Conservation (phyloP, 257 asterid genomes). For the Gentiana straminea region DNA sequence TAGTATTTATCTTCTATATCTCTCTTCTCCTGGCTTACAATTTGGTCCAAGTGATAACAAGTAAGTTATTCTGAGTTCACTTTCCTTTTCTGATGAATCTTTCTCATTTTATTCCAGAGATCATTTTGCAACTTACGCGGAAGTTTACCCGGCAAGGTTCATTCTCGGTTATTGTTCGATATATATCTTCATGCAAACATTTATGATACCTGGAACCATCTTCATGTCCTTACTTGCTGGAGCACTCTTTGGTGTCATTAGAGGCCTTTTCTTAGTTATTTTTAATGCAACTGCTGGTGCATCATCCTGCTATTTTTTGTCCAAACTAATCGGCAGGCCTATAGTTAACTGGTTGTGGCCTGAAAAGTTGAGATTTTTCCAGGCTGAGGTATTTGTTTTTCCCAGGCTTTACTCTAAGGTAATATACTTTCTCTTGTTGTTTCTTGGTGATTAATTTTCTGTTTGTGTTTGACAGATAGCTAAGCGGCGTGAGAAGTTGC, state of each 20-base stretch:
- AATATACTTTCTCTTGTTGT: neutral
- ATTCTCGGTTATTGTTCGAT: constrained; percentile 79
- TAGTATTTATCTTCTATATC: too few relatives aligned
- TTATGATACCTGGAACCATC: constrained; percentile 95
- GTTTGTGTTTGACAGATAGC: constrained; percentile 46
- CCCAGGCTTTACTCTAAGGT: constrained; percentile 1
- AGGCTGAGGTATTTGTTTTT: constrained; percentile 51
- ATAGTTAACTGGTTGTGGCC: constrained; percentile 85
- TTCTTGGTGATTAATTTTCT: constrained; percentile 1
- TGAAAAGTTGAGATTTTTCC: constrained; percentile 72
- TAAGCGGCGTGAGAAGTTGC: constrained; percentile 69
- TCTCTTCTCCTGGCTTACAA: too few relatives aligned
- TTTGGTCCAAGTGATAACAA: too few relatives aligned
- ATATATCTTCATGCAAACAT: constrained; percentile 93
- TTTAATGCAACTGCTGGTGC: constrained; percentile 93
- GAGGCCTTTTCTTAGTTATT: constrained; percentile 76
- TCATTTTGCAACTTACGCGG: constrained; percentile 62
- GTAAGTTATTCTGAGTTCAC: too few relatives aligned
- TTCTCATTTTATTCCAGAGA: constrained; percentile 43
- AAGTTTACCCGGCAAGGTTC: constrained; percentile 65
- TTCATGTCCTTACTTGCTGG: constrained; percentile 95
- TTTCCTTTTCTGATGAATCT: neutral
- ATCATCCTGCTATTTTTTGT: constrained; percentile 82
- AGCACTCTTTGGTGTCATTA: constrained; percentile 79
- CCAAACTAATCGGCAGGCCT: constrained; percentile 79